phyloP scores from a whole-genome alignment of 2,329 filamentous ascomycete genomes.

The Trichoderma citrinoviride region DNA sequence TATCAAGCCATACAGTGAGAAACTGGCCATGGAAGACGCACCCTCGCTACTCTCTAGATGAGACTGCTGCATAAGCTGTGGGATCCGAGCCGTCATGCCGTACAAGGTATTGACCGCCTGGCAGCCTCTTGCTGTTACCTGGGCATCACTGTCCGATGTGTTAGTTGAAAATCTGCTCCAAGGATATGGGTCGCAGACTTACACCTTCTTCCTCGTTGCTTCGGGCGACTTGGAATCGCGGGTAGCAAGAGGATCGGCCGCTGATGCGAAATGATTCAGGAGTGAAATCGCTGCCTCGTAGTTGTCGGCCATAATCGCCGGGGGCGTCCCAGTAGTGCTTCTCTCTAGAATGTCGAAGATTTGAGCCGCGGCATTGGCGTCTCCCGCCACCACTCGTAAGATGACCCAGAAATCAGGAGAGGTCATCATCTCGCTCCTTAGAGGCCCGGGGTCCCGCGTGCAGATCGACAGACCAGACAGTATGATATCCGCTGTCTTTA shows the following conservation, averaged over 20 bases:
- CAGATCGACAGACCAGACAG: slow-evolving; percentile 77
- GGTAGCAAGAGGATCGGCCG: slow-evolving; percentile 49
- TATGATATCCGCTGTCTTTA: slow-evolving; percentile 71
- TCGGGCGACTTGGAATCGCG: slow-evolving; percentile 11
- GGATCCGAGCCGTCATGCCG: slow-evolving; percentile 76
- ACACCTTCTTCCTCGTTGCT: background rate
- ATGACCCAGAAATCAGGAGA: slow-evolving; percentile 98
- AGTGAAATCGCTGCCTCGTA: slow-evolving; percentile 85
- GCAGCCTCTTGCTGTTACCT: slow-evolving; percentile 71
- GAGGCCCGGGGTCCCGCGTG: slow-evolving; percentile 70
- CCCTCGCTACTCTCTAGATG: slow-evolving; percentile 85
- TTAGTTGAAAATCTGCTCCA: background rate
- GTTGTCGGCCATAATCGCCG: slow-evolving; percentile 89
- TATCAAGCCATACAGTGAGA: background rate
- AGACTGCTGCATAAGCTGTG: slow-evolving; percentile 85
- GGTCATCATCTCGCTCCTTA: slow-evolving; percentile 90
- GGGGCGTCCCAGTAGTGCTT: slow-evolving; percentile 69
- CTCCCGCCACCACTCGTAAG: slow-evolving; percentile 68
- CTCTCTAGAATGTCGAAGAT: slow-evolving; percentile 87
- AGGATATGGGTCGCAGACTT: background rate
- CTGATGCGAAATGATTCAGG: slow-evolving; percentile 85
- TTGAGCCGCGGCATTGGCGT: slow-evolving; percentile 66
- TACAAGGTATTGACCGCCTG: slow-evolving; percentile 81
- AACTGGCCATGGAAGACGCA: slow-evolving; percentile 36
- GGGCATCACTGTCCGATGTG: slow-evolving; percentile 49